These are phyloP conservation scores for Lactifluus subvellereus DNA, from an alignment of 768 basidiomycete genomes.

Conservation along the genomic window DNA sequence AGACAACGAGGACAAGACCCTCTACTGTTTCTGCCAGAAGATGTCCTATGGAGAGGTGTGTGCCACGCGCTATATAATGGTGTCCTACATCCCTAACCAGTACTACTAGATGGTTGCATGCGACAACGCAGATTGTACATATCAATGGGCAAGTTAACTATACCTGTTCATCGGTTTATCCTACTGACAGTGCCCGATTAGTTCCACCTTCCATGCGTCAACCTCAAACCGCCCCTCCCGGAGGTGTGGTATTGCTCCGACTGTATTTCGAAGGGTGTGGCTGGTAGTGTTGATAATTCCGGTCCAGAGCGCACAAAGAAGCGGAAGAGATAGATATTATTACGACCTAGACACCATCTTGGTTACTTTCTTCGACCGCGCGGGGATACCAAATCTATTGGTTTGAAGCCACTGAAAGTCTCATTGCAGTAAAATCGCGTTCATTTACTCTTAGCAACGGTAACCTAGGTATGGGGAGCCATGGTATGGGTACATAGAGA, in stretches of 20 bases:
- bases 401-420: neutral
- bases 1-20: slow-evolving; percentile 50
- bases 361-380: neutral
- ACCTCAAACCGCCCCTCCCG: slow-evolving; percentile 49
- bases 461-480: neutral
- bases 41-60: slow-evolving; percentile 54
- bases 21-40: slow-evolving; percentile 61
- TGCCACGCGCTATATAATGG: slow-evolving; percentile 5
- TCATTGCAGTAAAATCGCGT: neutral
- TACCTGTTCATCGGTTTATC: neutral
- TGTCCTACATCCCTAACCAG: neutral
- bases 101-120: slow-evolving; percentile 23
- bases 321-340: slow-evolving; percentile 31
- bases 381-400: neutral
- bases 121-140: slow-evolving; percentile 21
- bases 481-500: neutral
- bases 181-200: slow-evolving; percentile 27
- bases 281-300: slow-evolving; percentile 13
- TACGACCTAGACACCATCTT: slow-evolving; percentile 19
- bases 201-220: slow-evolving; percentile 62
- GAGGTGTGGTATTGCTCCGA: slow-evolving; percentile 56
- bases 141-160: slow-evolving; percentile 22
- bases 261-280: slow-evolving; percentile 32
- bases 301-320: slow-evolving; percentile 23
- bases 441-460: neutral